phyloP scores from a whole-genome alignment of 768 basidiomycete species.

The Lenzites betulinus region DNA sequence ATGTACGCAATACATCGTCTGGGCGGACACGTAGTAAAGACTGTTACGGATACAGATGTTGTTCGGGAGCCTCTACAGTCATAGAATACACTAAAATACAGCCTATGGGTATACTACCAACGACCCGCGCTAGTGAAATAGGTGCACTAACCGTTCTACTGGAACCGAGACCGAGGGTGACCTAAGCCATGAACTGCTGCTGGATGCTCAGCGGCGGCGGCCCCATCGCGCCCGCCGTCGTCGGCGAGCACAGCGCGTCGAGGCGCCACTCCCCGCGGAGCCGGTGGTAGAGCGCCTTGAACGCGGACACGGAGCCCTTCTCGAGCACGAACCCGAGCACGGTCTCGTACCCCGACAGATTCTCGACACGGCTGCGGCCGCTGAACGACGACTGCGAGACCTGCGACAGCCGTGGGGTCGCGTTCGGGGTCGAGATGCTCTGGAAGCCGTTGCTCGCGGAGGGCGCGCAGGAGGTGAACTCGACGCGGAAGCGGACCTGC shows the following conservation, averaged over 20 bases:
- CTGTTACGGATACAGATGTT: neutral
- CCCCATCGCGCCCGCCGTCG: conserved; percentile 9
- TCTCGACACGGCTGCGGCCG: conserved; percentile 29
- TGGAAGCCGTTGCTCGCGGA: neutral
- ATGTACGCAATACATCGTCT: too few relatives aligned
- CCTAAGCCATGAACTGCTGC: conserved; percentile 26
- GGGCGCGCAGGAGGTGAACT: conserved; percentile 49
- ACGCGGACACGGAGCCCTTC: conserved; percentile 88
- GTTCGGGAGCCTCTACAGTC: neutral
- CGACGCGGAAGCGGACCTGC: conserved; percentile 80
- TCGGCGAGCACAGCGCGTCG: conserved; percentile 35
- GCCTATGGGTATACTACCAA: neutral
- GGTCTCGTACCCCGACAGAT: conserved; percentile 46
- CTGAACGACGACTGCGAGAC: conserved; percentile 26
- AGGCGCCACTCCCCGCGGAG: conserved; percentile 69
- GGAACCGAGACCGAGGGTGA: too few relatives aligned
- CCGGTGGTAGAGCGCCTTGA: conserved; percentile 73
- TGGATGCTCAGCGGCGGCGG: conserved; percentile 23
- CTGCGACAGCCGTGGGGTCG: conserved; percentile 30
- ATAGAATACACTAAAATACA: neutral
- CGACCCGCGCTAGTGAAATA: neutral
- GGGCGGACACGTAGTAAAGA: neutral
- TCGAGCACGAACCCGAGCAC: conserved; percentile 82
- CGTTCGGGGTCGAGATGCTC: conserved; percentile 12
- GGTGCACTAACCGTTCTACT: neutral